Conservation (phyloP, 768 basidiomycete species). For the Fistulinella prunicolor region DNA sequence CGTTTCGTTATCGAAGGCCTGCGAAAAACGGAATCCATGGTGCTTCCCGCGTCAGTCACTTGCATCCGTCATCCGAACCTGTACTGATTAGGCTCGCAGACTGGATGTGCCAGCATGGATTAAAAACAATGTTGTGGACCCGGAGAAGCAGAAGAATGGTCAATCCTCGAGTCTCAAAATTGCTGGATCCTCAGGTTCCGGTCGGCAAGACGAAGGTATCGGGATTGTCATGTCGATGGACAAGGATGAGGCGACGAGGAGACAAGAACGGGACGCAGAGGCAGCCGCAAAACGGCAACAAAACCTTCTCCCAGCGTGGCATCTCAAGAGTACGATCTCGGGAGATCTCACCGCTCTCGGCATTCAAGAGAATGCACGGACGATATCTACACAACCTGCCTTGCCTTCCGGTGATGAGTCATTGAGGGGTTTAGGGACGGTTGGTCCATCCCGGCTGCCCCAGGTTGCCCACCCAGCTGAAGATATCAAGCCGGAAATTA, state of each 20-base stretch:
- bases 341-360: conserved; percentile 89
- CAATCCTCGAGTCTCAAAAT: conserved; percentile 62
- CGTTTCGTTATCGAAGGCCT: conserved; percentile 83
- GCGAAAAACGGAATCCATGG: conserved; percentile 85
- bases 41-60: conserved; percentile 69
- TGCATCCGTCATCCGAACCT: background rate
- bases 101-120: conserved; percentile 86
- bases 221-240: conserved; percentile 87
- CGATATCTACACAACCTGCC: conserved; percentile 35
- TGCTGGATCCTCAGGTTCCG: conserved; percentile 62
- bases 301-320: conserved; percentile 92
- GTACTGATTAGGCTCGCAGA: conserved; percentile 35
- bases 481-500: conserved; percentile 48
- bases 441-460: conserved; percentile 38
- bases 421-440: conserved; percentile 61
- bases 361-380: conserved; percentile 64
- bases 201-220: conserved; percentile 69
- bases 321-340: conserved; percentile 92
- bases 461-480: conserved; percentile 26
- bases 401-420: conserved; percentile 67
- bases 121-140: conserved; percentile 63
- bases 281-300: conserved; percentile 85
- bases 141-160: conserved; percentile 56
- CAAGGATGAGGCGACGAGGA: conserved; percentile 76
- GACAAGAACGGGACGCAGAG: conserved; percentile 72